These are phyloP conservation scores for Lactarius psammicola DNA, from an alignment of 768 basidiomycete species.

Conservation along the genomic window DNA sequence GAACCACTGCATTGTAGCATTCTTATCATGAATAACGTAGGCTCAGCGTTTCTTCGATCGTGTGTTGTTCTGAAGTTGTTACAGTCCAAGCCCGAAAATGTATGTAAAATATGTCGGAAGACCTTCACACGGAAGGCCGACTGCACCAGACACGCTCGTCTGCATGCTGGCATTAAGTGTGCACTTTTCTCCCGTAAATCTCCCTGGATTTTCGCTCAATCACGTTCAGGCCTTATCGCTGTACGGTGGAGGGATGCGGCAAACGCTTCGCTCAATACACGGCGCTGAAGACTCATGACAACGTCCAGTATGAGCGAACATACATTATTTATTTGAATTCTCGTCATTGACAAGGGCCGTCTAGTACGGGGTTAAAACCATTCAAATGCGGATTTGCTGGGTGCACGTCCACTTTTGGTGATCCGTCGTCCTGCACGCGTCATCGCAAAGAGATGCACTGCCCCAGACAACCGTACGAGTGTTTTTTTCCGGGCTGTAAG, in stretches of 20 bases:
- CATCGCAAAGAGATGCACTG: slow-evolving; percentile 62
- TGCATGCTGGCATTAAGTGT: slow-evolving; percentile 54
- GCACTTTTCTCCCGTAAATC: slow-evolving; percentile 17
- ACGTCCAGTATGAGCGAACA: slow-evolving; percentile 55
- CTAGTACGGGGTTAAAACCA: slow-evolving; percentile 31
- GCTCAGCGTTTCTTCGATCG: neutral
- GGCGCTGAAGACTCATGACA: slow-evolving; percentile 61
- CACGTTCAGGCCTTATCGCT: slow-evolving; percentile 49
- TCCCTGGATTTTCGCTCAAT: neutral
- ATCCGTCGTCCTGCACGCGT: slow-evolving; percentile 67
- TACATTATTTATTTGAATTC: neutral
- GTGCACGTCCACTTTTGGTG: slow-evolving; percentile 56
- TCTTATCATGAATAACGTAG: slow-evolving; percentile 18
- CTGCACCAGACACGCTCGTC: slow-evolving; percentile 52
- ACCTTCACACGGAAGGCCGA: slow-evolving; percentile 58
- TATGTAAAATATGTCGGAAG: slow-evolving; percentile 42
- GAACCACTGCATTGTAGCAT: slow-evolving; percentile 5
- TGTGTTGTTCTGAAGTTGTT: slow-evolving; percentile 1
- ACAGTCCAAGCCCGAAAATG: slow-evolving; percentile 12
- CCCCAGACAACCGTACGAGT: slow-evolving; percentile 25
- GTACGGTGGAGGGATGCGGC: slow-evolving; percentile 43
- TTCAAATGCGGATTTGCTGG: slow-evolving; percentile 46
- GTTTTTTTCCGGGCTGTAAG: slow-evolving; percentile 18
- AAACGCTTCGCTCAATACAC: slow-evolving; percentile 59
- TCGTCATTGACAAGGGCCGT: slow-evolving; percentile 9